A percentile compares a stretch with the other conserved stretches of the same genome.
Evolutionary conservation across 2,329 filamentous ascomycete species (phyloP).

Genomic region (Cladosporium colombiae): DNA sequence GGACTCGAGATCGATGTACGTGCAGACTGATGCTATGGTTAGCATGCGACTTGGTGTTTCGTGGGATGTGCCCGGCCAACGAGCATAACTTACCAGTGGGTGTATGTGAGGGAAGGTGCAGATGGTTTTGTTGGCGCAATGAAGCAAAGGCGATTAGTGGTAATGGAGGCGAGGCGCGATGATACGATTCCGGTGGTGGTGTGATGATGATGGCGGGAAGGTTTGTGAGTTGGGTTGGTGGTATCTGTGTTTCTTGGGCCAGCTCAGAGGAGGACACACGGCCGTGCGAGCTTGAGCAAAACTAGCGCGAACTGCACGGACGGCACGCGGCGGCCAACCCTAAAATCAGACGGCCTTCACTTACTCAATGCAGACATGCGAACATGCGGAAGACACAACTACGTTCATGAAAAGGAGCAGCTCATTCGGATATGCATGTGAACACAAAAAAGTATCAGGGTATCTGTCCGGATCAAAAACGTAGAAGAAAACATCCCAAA

Average conservation of each 20-base stretch:
- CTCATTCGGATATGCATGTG: not conserved
- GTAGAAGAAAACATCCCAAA: not conserved
- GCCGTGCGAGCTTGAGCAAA: slow-evolving; percentile 2
- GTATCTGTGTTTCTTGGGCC: not conserved
- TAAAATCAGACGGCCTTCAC: not conserved
- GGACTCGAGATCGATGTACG: not conserved
- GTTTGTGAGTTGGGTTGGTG: not conserved
- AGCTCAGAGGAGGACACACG: not conserved
- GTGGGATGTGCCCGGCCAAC: not conserved
- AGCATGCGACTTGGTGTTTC: not conserved
- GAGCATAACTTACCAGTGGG: not conserved
- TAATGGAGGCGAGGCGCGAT: not conserved
- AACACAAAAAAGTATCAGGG: slow-evolving; percentile 6
- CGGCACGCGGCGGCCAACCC: not conserved
- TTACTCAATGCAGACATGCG: not conserved
- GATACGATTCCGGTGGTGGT: not conserved
- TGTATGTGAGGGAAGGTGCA: not conserved
- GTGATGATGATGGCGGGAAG: slow-evolving; percentile 2
- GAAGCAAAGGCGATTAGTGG: not conserved
- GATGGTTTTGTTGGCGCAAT: not conserved
- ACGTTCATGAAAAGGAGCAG: not conserved
- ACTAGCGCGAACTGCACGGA: slow-evolving; percentile 1
- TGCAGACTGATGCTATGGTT: not conserved
- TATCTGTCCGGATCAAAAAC: slow-evolving; percentile 5
- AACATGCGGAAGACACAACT: not conserved